A percentile compares a stretch with the other conserved stretches of the same genome.
Evolutionary conservation across 768 basidiomycete species (phyloP).

Genomic region (Porphyrellus cyaneotinctus): DNA sequence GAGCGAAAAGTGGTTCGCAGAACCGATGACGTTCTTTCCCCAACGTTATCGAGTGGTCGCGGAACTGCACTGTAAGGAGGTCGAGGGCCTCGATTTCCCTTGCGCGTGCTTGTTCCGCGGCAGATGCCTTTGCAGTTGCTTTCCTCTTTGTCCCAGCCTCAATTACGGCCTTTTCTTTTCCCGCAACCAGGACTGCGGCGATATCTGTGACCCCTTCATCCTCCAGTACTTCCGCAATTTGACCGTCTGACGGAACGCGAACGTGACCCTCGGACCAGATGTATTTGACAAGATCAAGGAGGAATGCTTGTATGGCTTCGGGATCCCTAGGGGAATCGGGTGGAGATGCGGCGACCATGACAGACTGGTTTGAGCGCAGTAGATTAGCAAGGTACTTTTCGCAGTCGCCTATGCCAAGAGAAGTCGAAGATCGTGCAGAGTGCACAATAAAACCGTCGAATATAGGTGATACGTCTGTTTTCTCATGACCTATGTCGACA

Average conservation of each 20-base stretch:
- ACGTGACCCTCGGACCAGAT: constrained; percentile 63
- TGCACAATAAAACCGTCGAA: constrained; percentile 67
- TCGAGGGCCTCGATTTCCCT: constrained; percentile 82
- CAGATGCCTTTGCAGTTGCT: constrained; percentile 64
- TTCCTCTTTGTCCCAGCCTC: constrained; percentile 81
- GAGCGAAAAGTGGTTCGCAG: constrained; percentile 87
- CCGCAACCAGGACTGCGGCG: constrained; percentile 84
- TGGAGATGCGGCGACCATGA: constrained; percentile 56
- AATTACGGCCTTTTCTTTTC: constrained; percentile 87
- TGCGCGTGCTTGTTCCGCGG: constrained; percentile 76
- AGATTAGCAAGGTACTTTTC: constrained; percentile 72
- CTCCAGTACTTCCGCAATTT: constrained; percentile 56
- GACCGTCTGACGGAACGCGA: constrained; percentile 72
- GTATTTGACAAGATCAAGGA: constrained; percentile 62
- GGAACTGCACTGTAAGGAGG: constrained; percentile 72
- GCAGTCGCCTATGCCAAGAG: constrained; percentile 68
- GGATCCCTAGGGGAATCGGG: constrained; percentile 44
- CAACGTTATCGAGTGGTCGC: constrained; percentile 64
- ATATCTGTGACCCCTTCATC: constrained; percentile 89
- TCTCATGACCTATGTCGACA: constrained; percentile 74
- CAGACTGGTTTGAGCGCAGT: constrained; percentile 62
- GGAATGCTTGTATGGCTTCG: constrained; percentile 44
- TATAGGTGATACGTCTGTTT: constrained; percentile 74
- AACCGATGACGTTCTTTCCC: constrained; percentile 89
- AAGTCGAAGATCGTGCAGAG: constrained; percentile 49